Percentiles rank a stretch among this genome's conserved stretches.
phyloP scores from a whole-genome alignment of 257 asterid genomes.

The Solanum sejunctum region DNA sequence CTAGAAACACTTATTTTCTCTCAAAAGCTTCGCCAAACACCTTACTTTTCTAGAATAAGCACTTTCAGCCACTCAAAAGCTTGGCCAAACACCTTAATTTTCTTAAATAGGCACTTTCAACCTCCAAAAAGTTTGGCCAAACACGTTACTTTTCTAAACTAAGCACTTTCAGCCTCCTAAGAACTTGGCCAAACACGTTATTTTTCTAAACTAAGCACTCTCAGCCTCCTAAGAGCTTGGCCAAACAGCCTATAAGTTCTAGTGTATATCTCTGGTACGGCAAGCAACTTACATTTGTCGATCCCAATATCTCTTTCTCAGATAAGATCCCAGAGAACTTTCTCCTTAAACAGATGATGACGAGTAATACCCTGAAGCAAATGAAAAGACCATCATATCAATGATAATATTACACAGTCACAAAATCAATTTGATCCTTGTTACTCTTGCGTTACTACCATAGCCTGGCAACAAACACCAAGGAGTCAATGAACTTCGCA shows the following conservation, averaged over 20 bases:
- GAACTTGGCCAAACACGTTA: background rate
- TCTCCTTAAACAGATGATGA: slow-evolving; percentile 43
- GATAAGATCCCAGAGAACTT: slow-evolving; percentile 56
- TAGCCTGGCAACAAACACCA: slow-evolving; percentile 61
- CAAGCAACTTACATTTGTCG: slow-evolving; percentile 54
- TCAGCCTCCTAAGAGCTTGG: background rate
- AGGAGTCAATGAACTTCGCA: slow-evolving; percentile 50
- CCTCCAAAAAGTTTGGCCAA: background rate
- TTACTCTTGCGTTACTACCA: slow-evolving; percentile 36
- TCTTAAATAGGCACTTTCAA: too few relatives aligned
- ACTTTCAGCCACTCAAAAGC: too few relatives aligned
- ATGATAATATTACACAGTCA: background rate
- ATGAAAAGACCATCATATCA: background rate
- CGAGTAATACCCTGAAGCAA: slow-evolving; percentile 67
- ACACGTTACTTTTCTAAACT: background rate
- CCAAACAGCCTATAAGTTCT: background rate
- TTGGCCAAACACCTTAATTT: too few relatives aligned
- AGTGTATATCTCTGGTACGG: background rate
- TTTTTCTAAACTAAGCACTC: background rate
- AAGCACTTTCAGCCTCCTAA: background rate
- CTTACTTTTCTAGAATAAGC: background rate
- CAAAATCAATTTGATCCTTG: background rate
- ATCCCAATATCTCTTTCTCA: slow-evolving; percentile 67
- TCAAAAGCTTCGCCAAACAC: background rate
- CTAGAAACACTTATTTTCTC: background rate